Base-by-base conservation (phyloP, 345 rosid species). In the Crucihimalaya himalaica region DNA sequence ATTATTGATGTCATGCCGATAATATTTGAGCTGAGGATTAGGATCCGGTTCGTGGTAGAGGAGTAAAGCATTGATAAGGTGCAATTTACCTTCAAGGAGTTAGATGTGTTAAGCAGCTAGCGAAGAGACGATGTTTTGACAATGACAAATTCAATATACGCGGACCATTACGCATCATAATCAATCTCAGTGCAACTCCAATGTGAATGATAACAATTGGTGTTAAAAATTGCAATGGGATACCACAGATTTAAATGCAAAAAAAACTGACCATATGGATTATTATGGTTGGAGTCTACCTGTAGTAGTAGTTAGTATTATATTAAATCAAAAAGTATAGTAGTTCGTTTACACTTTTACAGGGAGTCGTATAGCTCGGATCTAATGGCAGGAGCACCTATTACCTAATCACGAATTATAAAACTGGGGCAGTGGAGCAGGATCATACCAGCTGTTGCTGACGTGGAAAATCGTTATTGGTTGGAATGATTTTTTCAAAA, bases 401-500 rank as follows among this genome's bases (percentile, higher is more conserved):
- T 32, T 13, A 75, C 74, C 74, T 75, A 75, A 75, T 75, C 79
- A 40, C 4, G 23, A 16, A 51, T 46, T 28, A 55, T 45, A 63
- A 65, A 74, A 47, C n/a, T 34, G 14, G 29, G 2, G 14, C 31
- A 66, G 51, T 46, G 78, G 66, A 72, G 72, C 52, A 76, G 48
- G 68, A 66, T 43, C 72, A 71, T 29, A 66, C 65, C 68, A 71
- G 74, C 68, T 62, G 70, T 80, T 72, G 63, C 23, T 18, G 71
- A 57, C 83, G 83, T 82, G 91, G 74, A 51, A 1, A 0, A 27
- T 11, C 0, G 0, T 45, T 0, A 69, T 55, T 82, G 84, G 86
- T 6, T 16, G 16, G 11, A 5, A n/a, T 16, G 60, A 45, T 28
- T 70, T 50, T 14, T 28, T 70, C 39, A 5, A 14, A 42, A 40